Conservation (phyloP, 108 stramenopile species). For the Nitzschia palea region DNA sequence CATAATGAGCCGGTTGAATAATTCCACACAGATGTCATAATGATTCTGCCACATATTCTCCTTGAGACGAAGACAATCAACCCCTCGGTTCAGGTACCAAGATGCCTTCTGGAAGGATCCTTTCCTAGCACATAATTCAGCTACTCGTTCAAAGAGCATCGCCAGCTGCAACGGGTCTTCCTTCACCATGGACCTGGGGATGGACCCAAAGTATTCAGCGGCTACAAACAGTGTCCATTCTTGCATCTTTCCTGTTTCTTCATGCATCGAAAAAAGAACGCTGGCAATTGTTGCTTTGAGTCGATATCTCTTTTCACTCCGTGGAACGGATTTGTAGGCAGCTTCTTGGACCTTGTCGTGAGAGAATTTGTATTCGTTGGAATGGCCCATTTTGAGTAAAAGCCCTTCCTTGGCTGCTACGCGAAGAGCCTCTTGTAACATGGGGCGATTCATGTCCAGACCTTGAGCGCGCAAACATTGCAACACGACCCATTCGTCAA, state of each 20-base stretch:
- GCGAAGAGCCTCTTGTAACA: background rate
- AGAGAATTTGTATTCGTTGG: constrained; percentile 24
- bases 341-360: constrained; percentile 55
- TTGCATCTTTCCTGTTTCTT: background rate
- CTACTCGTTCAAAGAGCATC: background rate
- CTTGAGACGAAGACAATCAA: constrained; percentile 1
- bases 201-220: constrained; percentile 22
- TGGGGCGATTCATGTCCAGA: background rate
- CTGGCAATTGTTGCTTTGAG: background rate
- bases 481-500: constrained; percentile 12
- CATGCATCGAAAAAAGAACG: background rate
- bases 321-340: constrained; percentile 35
- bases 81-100: background rate
- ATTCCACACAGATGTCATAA: background rate
- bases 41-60: constrained; percentile 7
- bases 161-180: background rate
- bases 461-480: background rate
- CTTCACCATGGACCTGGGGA: constrained; percentile 11
- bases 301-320: background rate
- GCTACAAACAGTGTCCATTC: constrained; percentile 41
- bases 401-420: constrained; percentile 4
- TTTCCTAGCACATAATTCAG: background rate
- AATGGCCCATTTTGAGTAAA: background rate
- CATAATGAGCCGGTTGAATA: constrained; percentile 10
- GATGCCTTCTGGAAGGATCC: constrained; percentile 5